Base-by-base conservation (phyloP, 345 rosid species). In the Streptanthus diversifolius region DNA sequence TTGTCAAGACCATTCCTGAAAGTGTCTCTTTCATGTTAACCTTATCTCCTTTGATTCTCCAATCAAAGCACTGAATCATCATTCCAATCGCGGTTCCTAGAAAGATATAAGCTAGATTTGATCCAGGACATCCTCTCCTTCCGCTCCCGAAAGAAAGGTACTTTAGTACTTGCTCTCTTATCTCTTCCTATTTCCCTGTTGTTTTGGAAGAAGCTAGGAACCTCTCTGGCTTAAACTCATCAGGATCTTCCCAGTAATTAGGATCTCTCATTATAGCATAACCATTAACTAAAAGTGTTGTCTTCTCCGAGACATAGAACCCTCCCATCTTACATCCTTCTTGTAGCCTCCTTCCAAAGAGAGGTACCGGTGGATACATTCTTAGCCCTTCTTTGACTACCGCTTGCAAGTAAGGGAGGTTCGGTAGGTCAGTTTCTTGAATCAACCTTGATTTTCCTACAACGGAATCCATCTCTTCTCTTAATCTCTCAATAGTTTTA, bases 71-170 rank as follows among this genome's bases (percentile, higher is more conserved):
- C 17, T 71, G 75, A 41, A 82, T 77, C 44, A 80, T 85, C 76
- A 70, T 13, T n/a, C 68, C 75, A 36, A 71, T 5, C 0, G 59
- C 66, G 2, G 68, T 71, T 71, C 36, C 66, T 2, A 70, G 8
- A 58, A 70, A 10, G 29, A 70, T 5, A 12, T 70, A 32, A 59
- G 90, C 91, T 7, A 86, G 24, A 18, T 83, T 54, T 5, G 78
- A 68, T 51, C 96, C 90, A 1, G 93, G 96, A 63, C 91, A 87
- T 2, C 80, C 79, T 78, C 93, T 83, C 71, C 87, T 82, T 58
- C 91, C 91, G 36, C 83, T 75, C 2, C 93, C 96, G 2, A 90
- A 90, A 1, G 91, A 85, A 52, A 90, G 0, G n/a, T 83, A 47
- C 11, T 85, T 85, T 14, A 80, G 78, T 76, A 69, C 68, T 45